Percentiles rank a stretch among this genome's conserved stretches.
phyloP scores from a whole-genome alignment of 2,329 filamentous ascomycete species.

The Stemphylium vesicarium region DNA sequence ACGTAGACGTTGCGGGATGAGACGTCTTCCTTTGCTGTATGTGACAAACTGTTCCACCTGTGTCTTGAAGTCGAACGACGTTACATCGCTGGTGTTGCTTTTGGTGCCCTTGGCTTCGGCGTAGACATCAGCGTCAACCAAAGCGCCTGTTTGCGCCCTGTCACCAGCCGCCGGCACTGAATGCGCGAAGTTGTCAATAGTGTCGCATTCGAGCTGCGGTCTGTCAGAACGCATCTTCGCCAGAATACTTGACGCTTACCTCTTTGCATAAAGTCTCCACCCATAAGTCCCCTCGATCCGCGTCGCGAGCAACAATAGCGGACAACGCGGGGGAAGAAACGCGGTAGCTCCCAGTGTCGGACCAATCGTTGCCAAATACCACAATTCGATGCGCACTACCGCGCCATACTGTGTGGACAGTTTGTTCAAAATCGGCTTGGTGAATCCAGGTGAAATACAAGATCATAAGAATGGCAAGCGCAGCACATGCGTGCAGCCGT shows the following conservation, averaged over 20 bases:
- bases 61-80: conserved; percentile 44
- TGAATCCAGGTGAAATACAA: conserved; percentile 43
- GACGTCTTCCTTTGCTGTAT: conserved; percentile 27
- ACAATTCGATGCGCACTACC: conserved; percentile 41
- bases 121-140: conserved; percentile 42
- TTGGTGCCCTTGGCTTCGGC: conserved; percentile 30
- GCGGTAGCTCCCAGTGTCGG: conserved; percentile 46
- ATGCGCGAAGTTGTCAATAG: conserved; percentile 47
- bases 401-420: conserved; percentile 38
- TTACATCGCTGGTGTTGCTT: conserved; percentile 23
- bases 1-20: conserved; percentile 26
- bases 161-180: conserved; percentile 31
- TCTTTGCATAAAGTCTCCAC: conserved; percentile 47
- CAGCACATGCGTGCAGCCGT: conserved; percentile 37
- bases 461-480: conserved; percentile 32
- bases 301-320: conserved; percentile 31
- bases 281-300: conserved; percentile 43
- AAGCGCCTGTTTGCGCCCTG: conserved; percentile 30
- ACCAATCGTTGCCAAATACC: conserved; percentile 50
- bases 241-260: conserved; percentile 32
- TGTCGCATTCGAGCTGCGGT: conserved; percentile 44
- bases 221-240: conserved; percentile 27
- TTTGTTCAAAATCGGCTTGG: conserved; percentile 33
- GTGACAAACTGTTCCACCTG: conserved; percentile 47
- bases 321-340: conserved; percentile 36